These are phyloP conservation scores for Sclerotinia trifoliorum DNA, from an alignment of 2,329 filamentous ascomycete genomes.

Conservation along the genomic window DNA sequence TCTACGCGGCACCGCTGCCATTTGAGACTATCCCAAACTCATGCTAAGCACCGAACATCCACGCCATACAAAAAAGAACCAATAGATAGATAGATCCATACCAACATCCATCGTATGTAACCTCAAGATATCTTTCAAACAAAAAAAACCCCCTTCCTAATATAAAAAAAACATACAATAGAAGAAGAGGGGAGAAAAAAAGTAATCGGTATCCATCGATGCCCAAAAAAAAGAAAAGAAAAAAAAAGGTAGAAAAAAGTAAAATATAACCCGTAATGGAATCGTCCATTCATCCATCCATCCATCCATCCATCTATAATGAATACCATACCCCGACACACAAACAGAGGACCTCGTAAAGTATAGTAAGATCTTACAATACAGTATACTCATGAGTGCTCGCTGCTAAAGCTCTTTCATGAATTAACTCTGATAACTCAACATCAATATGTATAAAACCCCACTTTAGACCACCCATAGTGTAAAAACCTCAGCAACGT, in stretches of 20 bases:
- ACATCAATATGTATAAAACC: conserved; percentile 5
- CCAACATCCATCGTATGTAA: neutral
- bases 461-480: no score
- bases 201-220: neutral
- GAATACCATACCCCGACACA: no score
- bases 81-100: neutral
- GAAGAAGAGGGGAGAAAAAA: neutral
- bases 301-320: neutral
- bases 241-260: no score
- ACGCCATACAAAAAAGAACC: neutral
- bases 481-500: conserved; percentile 1
- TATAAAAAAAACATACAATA: neutral
- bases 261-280: neutral
- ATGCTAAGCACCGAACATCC: neutral
- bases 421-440: neutral
- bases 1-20: neutral
- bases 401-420: neutral
- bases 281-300: neutral
- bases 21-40: neutral
- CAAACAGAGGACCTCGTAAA: neutral
- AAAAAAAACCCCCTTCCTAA: neutral
- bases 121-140: neutral
- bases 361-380: neutral
- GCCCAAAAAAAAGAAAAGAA: neutral
- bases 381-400: no score